A percentile compares a stretch with the other conserved stretches of the same genome.
These are phyloP conservation scores for Quercus mongolica DNA, from an alignment of 306 rosid genomes.

Conservation along the genomic window DNA sequence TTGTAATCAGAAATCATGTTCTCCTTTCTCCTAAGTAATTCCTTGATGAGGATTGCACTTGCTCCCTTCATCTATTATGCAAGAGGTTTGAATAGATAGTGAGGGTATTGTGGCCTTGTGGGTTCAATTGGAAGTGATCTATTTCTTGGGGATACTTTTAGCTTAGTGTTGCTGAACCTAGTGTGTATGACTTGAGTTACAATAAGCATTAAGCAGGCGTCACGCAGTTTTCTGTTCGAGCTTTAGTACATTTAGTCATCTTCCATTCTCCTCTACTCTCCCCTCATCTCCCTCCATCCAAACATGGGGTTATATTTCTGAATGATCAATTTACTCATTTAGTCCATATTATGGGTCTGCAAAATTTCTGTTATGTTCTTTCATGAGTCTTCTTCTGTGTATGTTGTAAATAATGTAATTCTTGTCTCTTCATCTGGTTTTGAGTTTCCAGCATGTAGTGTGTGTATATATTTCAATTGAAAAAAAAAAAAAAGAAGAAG, in stretches of 20 bases:
- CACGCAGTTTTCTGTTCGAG: background rate
- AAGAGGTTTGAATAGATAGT: background rate
- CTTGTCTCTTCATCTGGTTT: slow-evolving; percentile 3
- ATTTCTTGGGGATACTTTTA: background rate
- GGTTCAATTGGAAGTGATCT: background rate
- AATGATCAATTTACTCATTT: background rate
- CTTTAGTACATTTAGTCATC: background rate
- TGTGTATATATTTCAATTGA: background rate
- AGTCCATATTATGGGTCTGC: background rate
- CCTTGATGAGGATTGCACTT: background rate
- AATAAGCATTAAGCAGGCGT: background rate
- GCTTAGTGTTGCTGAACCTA: background rate
- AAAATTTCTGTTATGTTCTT: background rate
- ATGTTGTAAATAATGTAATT: background rate
- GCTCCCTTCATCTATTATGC: background rate
- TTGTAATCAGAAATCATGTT: background rate
- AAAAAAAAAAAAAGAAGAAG: background rate
- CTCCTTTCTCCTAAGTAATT: background rate
- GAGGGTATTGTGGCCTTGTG: background rate
- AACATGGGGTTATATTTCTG: background rate
- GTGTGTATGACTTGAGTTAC: background rate
- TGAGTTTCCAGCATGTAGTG: background rate
- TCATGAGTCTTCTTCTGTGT: background rate
- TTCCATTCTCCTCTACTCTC: too few relatives aligned
- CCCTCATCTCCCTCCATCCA: too few relatives aligned